Evolutionary conservation across 163 green algal species (phyloP), one percentile per base, ranked within the genome.

Genomic region (Chloromonas sp.): DNA sequence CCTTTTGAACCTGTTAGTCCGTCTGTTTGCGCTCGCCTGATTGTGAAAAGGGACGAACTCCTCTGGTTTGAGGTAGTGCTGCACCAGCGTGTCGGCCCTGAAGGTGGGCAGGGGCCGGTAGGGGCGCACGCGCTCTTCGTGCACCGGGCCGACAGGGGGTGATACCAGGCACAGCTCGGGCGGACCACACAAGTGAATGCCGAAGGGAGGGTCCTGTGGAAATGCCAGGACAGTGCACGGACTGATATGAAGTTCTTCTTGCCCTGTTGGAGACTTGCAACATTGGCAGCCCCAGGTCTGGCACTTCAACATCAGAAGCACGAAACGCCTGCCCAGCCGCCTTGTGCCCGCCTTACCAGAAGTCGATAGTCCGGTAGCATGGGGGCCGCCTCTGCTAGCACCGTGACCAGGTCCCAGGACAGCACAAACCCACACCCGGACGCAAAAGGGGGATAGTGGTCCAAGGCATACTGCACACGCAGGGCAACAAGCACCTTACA

Each of bases 361-460:
- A 94, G 83, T 0, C 92, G 84, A 84, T 94, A 94, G 85, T 94
- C 90, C 60, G 90, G 92, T 60, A 94, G 89, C 1, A 85, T 84
- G 60, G 87, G 86, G 13, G 71, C 77, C 70, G 91, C 77, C 70
- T 91, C 87, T 14, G 84, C 82, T 14, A 88, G 87, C n/a, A 83
- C 87, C 8, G 81, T 76, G 14, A 89, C 91, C 61, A 94, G 83
- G 83, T 94, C 92, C 11, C 88, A 87, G 0, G 90, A 93, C 81
- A 94, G 87, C 58, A 90, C 87, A 71, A 94, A 94, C 58, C 92
- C 90, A 78, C 92, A 94, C 3, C 92, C 92, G 61, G 87, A 92
- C 14, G 90, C 89, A 85, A 94, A 94, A 1, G 92, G 90, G 2
- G 92, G 92, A 83, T 94, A 94, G 85, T 83, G 90, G 80, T 94